Conservation (phyloP, 805 yeast genomes). For the Dipodascus albidus region DNA sequence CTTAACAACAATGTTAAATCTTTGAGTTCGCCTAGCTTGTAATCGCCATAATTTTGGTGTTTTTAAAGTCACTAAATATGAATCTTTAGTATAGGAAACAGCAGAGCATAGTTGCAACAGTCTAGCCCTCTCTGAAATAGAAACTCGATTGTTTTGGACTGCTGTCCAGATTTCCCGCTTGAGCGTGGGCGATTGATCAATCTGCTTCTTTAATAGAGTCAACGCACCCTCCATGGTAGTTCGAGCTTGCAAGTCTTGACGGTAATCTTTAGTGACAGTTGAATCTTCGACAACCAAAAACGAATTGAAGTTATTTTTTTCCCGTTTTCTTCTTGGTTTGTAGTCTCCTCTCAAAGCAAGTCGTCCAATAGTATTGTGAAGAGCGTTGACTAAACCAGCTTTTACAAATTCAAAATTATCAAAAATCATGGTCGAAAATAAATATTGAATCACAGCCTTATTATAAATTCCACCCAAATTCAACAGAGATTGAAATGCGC, state of each 20-base stretch:
- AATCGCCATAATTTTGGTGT: conserved; percentile 61
- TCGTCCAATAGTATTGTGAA: conserved; percentile 45
- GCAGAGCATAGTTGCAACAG: conserved; percentile 57
- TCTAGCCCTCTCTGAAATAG: conserved; percentile 47
- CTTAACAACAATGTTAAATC: conserved; percentile 45
- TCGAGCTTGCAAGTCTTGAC: conserved; percentile 58
- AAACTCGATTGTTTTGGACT: conserved; percentile 44
- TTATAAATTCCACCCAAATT: conserved; percentile 70
- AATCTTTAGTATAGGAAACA: conserved; percentile 49
- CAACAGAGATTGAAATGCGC: conserved; percentile 62
- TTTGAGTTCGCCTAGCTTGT: conserved; percentile 43
- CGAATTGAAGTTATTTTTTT: conserved; percentile 23
- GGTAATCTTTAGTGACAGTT: conserved; percentile 34
- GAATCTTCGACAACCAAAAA: conserved; percentile 48
- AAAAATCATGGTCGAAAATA: conserved; percentile 43
- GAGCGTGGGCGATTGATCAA: conserved; percentile 41
- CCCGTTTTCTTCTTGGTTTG: conserved; percentile 13
- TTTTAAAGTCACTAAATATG: conserved; percentile 48
- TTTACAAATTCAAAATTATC: conserved; percentile 46
- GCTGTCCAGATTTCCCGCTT: conserved; percentile 55
- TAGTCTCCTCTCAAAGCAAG: conserved; percentile 52
- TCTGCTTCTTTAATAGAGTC: conserved; percentile 49
- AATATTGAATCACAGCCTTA: conserved; percentile 44
- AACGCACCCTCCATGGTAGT: conserved; percentile 54
- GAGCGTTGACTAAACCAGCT: conserved; percentile 34